Conservation (phyloP, 2,329 filamentous ascomycete species). For the Stromatinia cepivora region DNA sequence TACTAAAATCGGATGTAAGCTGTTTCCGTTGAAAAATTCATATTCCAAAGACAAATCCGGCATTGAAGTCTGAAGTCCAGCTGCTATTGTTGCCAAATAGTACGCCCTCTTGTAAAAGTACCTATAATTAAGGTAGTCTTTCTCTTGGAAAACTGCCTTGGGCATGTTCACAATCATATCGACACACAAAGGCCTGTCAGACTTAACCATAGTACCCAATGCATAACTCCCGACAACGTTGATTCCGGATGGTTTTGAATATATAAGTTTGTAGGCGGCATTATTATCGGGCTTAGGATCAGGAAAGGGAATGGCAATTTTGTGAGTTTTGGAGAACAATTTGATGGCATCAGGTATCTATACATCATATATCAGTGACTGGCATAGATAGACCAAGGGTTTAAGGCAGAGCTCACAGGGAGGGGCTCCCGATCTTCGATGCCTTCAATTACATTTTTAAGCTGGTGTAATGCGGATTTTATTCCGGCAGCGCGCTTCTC, state of each 20-base stretch:
- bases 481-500: slow-evolving; percentile 55
- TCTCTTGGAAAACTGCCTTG: slow-evolving; percentile 76
- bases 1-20: slow-evolving; percentile 68
- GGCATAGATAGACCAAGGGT: neutral
- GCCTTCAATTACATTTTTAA: slow-evolving; percentile 58
- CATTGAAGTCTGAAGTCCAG: slow-evolving; percentile 61
- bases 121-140: slow-evolving; percentile 88
- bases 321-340: slow-evolving; percentile 65
- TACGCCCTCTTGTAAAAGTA: slow-evolving; percentile 96
- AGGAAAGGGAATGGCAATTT: slow-evolving; percentile 79
- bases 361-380: slow-evolving; percentile 21
- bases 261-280: slow-evolving; percentile 79
- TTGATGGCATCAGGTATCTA: slow-evolving; percentile 69
- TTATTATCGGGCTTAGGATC: slow-evolving; percentile 74
- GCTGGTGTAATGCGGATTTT: slow-evolving; percentile 53
- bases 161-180: slow-evolving; percentile 92
- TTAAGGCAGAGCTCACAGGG: slow-evolving; percentile 40
- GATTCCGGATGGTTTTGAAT: slow-evolving; percentile 71
- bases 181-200: slow-evolving; percentile 58
- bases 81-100: slow-evolving; percentile 80
- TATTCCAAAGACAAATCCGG: slow-evolving; percentile 58
- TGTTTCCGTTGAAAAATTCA: slow-evolving; percentile 69
- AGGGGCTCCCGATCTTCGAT: slow-evolving; percentile 53
- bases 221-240: slow-evolving; percentile 91
- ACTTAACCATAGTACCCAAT: slow-evolving; percentile 69